Evolutionary conservation across 2,329 filamentous ascomycete genomes (phyloP).

Genomic region (Microdochium paspali): DNA sequence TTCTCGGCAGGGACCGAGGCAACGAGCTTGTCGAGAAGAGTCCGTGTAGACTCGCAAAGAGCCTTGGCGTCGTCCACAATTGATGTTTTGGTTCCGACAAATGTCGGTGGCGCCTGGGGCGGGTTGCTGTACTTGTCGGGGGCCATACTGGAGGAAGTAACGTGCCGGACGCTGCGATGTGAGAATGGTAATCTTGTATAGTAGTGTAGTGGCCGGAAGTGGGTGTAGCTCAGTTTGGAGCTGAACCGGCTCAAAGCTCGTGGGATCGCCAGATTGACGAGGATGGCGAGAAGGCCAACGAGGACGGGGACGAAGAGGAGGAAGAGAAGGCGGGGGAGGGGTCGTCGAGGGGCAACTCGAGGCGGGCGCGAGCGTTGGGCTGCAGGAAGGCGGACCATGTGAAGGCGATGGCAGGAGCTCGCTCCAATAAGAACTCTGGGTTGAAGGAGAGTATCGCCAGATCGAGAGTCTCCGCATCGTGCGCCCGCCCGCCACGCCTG

Average conservation of each 20-base stretch:
- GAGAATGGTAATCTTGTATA: constrained; percentile 6
- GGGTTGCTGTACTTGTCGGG: constrained; percentile 60
- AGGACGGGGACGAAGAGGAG: constrained; percentile 32
- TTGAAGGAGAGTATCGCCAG: neutral
- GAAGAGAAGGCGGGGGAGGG: constrained; percentile 23
- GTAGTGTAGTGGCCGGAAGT: constrained; percentile 23
- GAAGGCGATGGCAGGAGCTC: constrained; percentile 1
- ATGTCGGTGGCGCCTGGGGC: constrained; percentile 69
- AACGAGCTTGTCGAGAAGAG: constrained; percentile 58
- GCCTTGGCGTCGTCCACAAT: constrained; percentile 59
- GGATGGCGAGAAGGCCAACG: constrained; percentile 43
- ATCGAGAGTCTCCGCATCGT: neutral
- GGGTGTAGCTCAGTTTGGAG: constrained; percentile 47
- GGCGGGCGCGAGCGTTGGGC: constrained; percentile 6
- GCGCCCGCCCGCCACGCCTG: no score
- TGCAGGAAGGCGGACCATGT: constrained; percentile 9
- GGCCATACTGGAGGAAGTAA: constrained; percentile 51
- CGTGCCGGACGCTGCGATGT: constrained; percentile 16
- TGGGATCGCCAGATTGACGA: constrained; percentile 59
- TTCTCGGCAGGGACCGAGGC: constrained; percentile 44
- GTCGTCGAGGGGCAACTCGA: constrained; percentile 11
- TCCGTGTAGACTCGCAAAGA: constrained; percentile 53
- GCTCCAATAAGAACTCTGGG: neutral
- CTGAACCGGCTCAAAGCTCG: constrained; percentile 49
- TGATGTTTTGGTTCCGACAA: constrained; percentile 63